Conservation (phyloP, 352 stramenopile species). For the Phytophthora hybrid region DNA sequence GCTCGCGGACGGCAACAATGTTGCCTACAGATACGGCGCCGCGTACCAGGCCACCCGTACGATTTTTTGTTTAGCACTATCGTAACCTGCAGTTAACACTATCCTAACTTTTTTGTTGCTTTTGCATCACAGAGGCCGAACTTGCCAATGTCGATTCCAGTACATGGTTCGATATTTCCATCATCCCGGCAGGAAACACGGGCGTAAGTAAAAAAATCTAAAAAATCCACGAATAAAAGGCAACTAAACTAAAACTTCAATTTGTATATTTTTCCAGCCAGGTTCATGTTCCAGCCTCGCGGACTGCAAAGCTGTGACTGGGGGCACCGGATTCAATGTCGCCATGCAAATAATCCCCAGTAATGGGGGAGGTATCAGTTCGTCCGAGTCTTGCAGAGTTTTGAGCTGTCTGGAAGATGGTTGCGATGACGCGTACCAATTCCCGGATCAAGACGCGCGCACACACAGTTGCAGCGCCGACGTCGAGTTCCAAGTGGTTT, state of each 20-base stretch:
- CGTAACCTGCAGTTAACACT: constrained; percentile 6
- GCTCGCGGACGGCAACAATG: constrained; percentile 40
- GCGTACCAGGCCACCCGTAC: constrained; percentile 45
- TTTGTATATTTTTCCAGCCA: constrained; percentile 37
- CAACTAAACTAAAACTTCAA: constrained; percentile 8
- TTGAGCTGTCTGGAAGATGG: constrained; percentile 66
- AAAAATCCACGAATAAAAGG: constrained; percentile 3
- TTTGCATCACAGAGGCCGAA: constrained; percentile 56
- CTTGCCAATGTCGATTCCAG: constrained; percentile 65
- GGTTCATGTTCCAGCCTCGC: constrained; percentile 64
- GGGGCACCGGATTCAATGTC: constrained; percentile 76
- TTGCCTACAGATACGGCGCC: constrained; percentile 41
- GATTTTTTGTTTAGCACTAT: constrained; percentile 7
- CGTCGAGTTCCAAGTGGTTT: constrained; percentile 71
- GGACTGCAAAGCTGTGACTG: constrained; percentile 67
- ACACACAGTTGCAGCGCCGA: constrained; percentile 62
- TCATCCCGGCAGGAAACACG: constrained; percentile 64
- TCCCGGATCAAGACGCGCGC: constrained; percentile 72
- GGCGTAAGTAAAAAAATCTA: constrained; percentile 37
- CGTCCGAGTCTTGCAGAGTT: constrained; percentile 49
- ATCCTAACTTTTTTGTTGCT: constrained; percentile 10
- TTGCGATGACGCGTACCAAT: constrained; percentile 78
- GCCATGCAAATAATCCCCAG: constrained; percentile 70
- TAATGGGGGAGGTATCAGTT: constrained; percentile 32
- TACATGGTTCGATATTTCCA: constrained; percentile 83